Base-by-base conservation (phyloP, 441 rosid species). In the Cnidoscolus chayamansa region DNA sequence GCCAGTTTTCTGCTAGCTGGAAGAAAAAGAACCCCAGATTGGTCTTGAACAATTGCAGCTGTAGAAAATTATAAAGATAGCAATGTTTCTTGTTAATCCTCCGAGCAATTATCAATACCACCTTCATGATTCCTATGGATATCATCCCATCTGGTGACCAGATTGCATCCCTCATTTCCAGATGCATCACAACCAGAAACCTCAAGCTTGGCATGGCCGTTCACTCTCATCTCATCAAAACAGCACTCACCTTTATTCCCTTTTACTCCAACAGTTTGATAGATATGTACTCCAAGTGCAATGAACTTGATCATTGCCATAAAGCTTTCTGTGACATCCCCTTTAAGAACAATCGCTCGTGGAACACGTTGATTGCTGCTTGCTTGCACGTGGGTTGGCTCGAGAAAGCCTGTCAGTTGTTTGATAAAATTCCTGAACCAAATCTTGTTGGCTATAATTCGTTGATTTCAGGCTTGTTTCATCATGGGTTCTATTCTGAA, bases 391-490 rank as follows among this genome's bases (percentile, higher is more conserved):
- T 43, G 1, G 85, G 82, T 15, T 64, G 71, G 13, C 70, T 86
- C 62, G 55, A 64, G 6, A 35, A 72, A 0, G 86, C 86, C 0
- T 78, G 76, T 50, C 11, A 70, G 12, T 20, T 80, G 84, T 79
- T 86, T 47, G 85, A 79, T 72, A 56, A 79, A 86, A 81, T 86
- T 82, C 87, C 86, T 13, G 65, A 79, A 48, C 80, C 67, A 68
- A 83, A 77, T 25, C 62, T 84, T 16, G 81, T 82, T 56, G 75
- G 73, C 32, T 84, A 75, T 53, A 86, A 86, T 74, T 77, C 84
- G 9, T 50, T 83, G 68, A 85, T 83, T 75, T 83, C 82, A 30
- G 83, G 84, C 9, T 74, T 83, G 6, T 81, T 79, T 58, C 79
- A 37, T 20, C 75, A 70, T 77, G 87, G 89, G 65, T 72, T 74